These are phyloP conservation scores for Zoysia pacifica DNA, from an alignment of 176 grass and related monocot genomes.

Conservation along the genomic window DNA sequence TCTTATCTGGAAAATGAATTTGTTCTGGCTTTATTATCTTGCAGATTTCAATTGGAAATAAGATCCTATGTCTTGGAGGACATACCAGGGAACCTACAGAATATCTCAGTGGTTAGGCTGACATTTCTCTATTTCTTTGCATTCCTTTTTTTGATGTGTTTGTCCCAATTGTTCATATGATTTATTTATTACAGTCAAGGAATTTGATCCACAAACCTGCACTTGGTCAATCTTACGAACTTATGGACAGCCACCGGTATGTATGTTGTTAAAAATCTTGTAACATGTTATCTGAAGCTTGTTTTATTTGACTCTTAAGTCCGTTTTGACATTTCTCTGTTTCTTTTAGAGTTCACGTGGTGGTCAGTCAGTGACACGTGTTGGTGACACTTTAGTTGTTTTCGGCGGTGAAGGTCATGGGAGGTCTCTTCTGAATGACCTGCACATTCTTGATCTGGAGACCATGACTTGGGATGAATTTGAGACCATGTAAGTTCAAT, in stretches of 20 bases:
- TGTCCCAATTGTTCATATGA: not conserved
- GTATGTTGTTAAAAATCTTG: not conserved
- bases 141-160: not conserved
- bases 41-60: conserved; percentile 78
- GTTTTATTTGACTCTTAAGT: not conserved
- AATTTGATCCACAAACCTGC: conserved; percentile 81
- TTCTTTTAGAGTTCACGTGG: conserved; percentile 77
- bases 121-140: conserved; percentile 13
- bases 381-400: conserved; percentile 78
- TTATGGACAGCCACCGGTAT: conserved; percentile 89
- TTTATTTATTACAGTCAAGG: conserved; percentile 64
- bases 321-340: conserved; percentile 11
- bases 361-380: conserved; percentile 89
- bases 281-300: not conserved
- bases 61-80: conserved; percentile 81
- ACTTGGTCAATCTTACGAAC: conserved; percentile 81
- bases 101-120: conserved; percentile 64
- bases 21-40: conserved; percentile 31
- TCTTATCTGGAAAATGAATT: conserved; percentile 30
- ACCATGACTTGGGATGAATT: conserved; percentile 99
- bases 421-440: conserved; percentile 90
- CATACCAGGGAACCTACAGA: conserved; percentile 80
- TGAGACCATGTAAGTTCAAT: conserved; percentile 81
- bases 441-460: conserved; percentile 94
- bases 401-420: conserved; percentile 95